phyloP scores from a whole-genome alignment of 2,329 filamentous ascomycete species.

The Calonectria hongkongensis region DNA sequence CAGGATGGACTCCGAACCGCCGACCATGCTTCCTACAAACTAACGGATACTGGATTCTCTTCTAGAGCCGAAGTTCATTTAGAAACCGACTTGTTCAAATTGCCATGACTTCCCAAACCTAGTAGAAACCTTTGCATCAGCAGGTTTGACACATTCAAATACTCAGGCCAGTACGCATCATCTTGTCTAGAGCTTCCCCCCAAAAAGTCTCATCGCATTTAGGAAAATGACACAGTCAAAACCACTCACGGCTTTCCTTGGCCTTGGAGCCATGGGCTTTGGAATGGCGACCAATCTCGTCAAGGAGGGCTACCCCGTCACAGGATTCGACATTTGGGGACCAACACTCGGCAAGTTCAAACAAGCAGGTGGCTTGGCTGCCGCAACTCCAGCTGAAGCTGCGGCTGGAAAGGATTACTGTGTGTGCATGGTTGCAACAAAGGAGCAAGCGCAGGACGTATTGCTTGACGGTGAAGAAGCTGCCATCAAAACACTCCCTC shows the following conservation, averaged over 20 bases:
- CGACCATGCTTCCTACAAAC: not conserved
- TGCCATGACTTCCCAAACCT: too few relatives aligned
- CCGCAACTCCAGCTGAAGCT: not conserved
- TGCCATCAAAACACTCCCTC: slow-evolving; percentile 6
- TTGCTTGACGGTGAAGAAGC: slow-evolving; percentile 22
- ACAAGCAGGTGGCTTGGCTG: not conserved
- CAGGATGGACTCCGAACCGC: not conserved
- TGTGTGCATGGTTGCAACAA: slow-evolving; percentile 39
- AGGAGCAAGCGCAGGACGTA: slow-evolving; percentile 28
- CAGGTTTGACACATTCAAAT: too few relatives aligned
- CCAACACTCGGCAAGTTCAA: slow-evolving; percentile 15
- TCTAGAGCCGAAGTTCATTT: too few relatives aligned
- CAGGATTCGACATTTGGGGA: slow-evolving; percentile 33
- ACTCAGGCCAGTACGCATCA: too few relatives aligned
- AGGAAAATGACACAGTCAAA: not conserved
- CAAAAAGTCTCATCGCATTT: too few relatives aligned
- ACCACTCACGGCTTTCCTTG: slow-evolving; percentile 25
- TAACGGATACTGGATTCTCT: not conserved
- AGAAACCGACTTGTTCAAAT: too few relatives aligned
- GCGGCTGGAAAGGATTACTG: not conserved
- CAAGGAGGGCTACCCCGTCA: slow-evolving; percentile 22
- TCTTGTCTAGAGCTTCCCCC: too few relatives aligned
- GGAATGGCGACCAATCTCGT: slow-evolving; percentile 40
- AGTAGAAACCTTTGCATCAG: too few relatives aligned
- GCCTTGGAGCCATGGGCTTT: slow-evolving; percentile 41